Percentiles rank a stretch among this genome's conserved stretches.
phyloP scores from a whole-genome alignment of 768 basidiomycete genomes.

The Tylopilus balloui region DNA sequence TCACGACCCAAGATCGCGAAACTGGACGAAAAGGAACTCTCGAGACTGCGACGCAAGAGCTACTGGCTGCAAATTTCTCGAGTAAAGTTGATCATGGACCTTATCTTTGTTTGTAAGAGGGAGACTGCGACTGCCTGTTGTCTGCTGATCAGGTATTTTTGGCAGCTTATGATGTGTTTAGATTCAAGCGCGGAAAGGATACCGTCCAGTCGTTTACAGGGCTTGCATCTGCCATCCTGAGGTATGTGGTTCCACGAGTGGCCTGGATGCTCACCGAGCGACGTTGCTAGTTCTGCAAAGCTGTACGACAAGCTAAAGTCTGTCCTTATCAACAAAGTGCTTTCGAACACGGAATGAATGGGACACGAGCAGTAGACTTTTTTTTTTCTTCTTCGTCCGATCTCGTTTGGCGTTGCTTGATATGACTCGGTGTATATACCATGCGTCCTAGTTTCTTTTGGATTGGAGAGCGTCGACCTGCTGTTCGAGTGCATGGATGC shows the following conservation, averaged over 20 bases:
- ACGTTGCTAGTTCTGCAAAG: conserved; percentile 62
- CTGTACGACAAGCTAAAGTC: conserved; percentile 70
- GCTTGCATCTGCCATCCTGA: conserved; percentile 64
- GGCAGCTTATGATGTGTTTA: conserved; percentile 77
- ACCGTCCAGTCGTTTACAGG: conserved; percentile 63
- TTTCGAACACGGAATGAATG: conserved; percentile 23
- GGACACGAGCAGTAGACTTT: not conserved
- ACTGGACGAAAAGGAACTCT: conserved; percentile 66
- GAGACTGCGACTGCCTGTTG: conserved; percentile 16
- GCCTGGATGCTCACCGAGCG: not conserved
- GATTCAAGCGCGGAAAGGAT: conserved; percentile 55
- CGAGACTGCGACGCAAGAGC: conserved; percentile 61
- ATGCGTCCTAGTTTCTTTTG: conserved; percentile 6
- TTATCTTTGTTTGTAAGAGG: conserved; percentile 78
- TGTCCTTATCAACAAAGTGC: conserved; percentile 48
- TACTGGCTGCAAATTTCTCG: conserved; percentile 73
- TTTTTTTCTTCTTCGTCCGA: not conserved
- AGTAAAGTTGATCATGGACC: conserved; percentile 74
- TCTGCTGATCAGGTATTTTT: conserved; percentile 7
- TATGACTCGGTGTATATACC: conserved; percentile 14
- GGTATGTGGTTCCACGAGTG: conserved; percentile 41
- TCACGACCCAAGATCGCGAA: conserved; percentile 55
- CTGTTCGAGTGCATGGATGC: conserved; percentile 52
- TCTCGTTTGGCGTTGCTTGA: not conserved
- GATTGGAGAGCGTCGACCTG: conserved; percentile 44